Base-by-base conservation (phyloP, 257 asterid genomes). In the Lycium barbarum region DNA sequence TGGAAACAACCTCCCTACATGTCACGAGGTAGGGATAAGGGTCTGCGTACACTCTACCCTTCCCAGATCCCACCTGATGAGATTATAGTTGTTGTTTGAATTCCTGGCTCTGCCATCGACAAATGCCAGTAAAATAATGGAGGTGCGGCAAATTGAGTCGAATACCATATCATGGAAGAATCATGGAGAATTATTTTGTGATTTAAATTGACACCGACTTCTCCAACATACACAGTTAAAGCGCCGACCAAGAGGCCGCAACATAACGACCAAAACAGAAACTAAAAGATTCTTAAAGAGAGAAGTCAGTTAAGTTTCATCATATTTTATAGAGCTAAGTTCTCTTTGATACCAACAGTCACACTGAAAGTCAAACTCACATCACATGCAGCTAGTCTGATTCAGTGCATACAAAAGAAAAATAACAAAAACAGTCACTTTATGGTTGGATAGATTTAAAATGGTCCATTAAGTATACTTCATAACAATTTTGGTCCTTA, bases 191-290 rank as follows among this genome's bases (percentile, higher is more conserved):
- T 20, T 7, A 13, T 49, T 20, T 53, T 58, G 14, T 17, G 59
- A 11, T 73, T 35, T 47, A 22, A 13, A 36, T 22, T 66, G 47
- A 40, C 18, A n/a, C 4, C 43, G 66, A 72, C 76, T 20, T 45
- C 22, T 26, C 58, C 53, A 22, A 73, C 54, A 40, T 12, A 13
- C 15, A 80, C 70, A 55, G 47, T 33, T 61, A 14, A 33, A 6
- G 83, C 14, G 20, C 87, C 81, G 87, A 68, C 85, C 80, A 80
- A 57, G 35, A 40, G 63, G n/a, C 74, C 15, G 51, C 51, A 65
- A 84, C 84, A 67, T 18, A 54, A 55, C 58, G 35, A 72, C 80
- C 80, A 12, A 63, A 26, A 63, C 71, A 63, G 17, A 63, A 22
- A 63, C 71, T 22, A 43, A 71, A 80, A 54, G 81, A 79, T 67